Base-by-base conservation (phyloP, 495 filamentous ascomycete species). In the Lepidopterella palustris region DNA sequence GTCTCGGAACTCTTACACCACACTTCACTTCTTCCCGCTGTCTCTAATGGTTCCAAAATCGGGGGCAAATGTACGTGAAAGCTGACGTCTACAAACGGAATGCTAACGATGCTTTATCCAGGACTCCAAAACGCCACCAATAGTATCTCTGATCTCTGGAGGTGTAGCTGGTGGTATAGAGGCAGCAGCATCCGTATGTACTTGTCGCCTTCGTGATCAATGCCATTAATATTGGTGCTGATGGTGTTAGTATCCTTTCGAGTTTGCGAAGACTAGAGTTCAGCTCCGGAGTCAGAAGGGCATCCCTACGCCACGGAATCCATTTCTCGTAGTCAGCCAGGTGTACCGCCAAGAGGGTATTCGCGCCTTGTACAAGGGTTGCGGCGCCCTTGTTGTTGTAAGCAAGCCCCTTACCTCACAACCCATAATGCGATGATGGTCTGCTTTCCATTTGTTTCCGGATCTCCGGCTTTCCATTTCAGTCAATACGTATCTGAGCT, bases 181-280 rank as follows among this genome's bases (percentile, higher is more conserved):
- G 68, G 80, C 80, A 9, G 74, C 76, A 6, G 70, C 74, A 56
- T 82, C 81, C 18, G 78, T 79, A 48, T 47, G 64, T 49, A 31
- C 35, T 11, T 11, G 5, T 20, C 32, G 13, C 25, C 35, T 18
- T 20, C 10, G 1, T 25, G 1, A 0, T 10, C 27, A 18, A 6
- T 23, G 21, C 2, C 1, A 4, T 28, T 15, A 28, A 5, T 29
- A 57, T 18, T 11, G 18, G 27, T 24, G 9, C 24, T 60, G 15
- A 35, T 55, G 6, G 11, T 21, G n/a, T 0, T 52, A 82, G 75
- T 86, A 86, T 65, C 84, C 83, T n/a, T 83, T 87, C 62, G 84
- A 86, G 63, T 86, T 85, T 57, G 81, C 84, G 15, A 87, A 87
- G 70, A 87, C 84, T 0, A 76, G 82, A 20, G 81, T 83, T 4